Evolutionary conservation across 306 rosid species (phyloP).

Genomic region (Prunus campanulata): DNA sequence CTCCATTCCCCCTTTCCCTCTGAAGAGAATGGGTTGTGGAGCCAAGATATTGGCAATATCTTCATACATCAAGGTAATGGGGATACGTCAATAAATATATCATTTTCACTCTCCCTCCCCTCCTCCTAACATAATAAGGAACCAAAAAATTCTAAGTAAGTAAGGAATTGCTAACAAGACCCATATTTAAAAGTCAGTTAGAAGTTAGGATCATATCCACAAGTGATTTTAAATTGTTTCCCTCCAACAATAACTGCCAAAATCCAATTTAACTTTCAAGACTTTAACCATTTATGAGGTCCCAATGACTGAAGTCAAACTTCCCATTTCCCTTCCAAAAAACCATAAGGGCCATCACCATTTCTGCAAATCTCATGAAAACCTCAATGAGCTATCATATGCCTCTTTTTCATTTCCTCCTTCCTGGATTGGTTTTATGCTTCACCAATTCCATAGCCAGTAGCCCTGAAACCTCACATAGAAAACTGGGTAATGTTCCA

Average conservation of each 20-base stretch:
- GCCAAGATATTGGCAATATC: too few species aligned
- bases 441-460: not conserved
- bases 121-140: too few species aligned
- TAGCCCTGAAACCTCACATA: not conserved
- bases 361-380: not conserved
- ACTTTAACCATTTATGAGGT: not conserved
- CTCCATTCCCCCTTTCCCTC: too few species aligned
- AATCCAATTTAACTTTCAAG: not conserved
- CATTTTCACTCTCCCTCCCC: too few species aligned
- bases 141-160: too few species aligned
- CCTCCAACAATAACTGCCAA: slow-evolving; percentile 1
- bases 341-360: not conserved
- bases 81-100: too few species aligned
- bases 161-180: too few species aligned
- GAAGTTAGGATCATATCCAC: not conserved
- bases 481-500: not conserved
- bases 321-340: not conserved
- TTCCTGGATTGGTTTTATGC: slow-evolving; percentile 12
- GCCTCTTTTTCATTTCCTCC: not conserved
- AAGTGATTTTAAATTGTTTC: not conserved
- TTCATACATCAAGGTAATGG: too few species aligned
- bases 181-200: slow-evolving; percentile 4
- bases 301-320: not conserved
- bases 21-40: too few species aligned
- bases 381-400: not conserved